These are phyloP conservation scores for Ceratobasidium sp. DNA, from an alignment of 1,284 basidiomycete species.

Conservation along the genomic window DNA sequence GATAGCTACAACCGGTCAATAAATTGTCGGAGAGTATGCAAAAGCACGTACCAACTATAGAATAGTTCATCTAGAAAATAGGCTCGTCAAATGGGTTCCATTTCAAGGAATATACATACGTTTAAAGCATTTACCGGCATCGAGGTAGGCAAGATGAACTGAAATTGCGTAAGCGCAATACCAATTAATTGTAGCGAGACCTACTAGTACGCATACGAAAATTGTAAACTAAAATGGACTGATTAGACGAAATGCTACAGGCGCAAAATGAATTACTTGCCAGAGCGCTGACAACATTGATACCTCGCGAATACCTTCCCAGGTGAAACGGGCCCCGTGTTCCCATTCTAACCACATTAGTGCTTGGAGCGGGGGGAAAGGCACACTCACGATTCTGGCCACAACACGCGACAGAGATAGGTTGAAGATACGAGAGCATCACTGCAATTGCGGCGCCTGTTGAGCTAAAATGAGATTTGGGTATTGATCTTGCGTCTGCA, in stretches of 20 bases:
- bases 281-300: slow-evolving; percentile 58
- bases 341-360: slow-evolving; percentile 50
- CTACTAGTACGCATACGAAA: slow-evolving; percentile 34
- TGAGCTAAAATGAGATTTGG: slow-evolving; percentile 64
- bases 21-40: background rate
- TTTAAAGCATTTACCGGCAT: slow-evolving; percentile 31
- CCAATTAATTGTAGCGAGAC: background rate
- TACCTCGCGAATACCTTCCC: slow-evolving; percentile 60
- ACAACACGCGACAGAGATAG: slow-evolving; percentile 66
- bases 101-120: slow-evolving; percentile 1
- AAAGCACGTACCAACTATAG: slow-evolving; percentile 12
- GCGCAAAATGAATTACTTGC: slow-evolving; percentile 48
- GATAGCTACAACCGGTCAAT: slow-evolving; percentile 1
- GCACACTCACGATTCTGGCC: slow-evolving; percentile 58
- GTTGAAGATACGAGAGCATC: slow-evolving; percentile 65
- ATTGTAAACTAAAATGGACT: slow-evolving; percentile 51
- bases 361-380: background rate
- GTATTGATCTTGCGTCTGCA: slow-evolving; percentile 44
- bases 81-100: background rate
- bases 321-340: slow-evolving; percentile 62
- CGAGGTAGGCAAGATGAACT: slow-evolving; percentile 33
- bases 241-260: background rate
- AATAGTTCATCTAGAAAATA: background rate
- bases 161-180: background rate
- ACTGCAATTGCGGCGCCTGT: slow-evolving; percentile 60